Base-by-base conservation (phyloP, 1,139 yeast genomes). In the Diutina ranongensis region DNA sequence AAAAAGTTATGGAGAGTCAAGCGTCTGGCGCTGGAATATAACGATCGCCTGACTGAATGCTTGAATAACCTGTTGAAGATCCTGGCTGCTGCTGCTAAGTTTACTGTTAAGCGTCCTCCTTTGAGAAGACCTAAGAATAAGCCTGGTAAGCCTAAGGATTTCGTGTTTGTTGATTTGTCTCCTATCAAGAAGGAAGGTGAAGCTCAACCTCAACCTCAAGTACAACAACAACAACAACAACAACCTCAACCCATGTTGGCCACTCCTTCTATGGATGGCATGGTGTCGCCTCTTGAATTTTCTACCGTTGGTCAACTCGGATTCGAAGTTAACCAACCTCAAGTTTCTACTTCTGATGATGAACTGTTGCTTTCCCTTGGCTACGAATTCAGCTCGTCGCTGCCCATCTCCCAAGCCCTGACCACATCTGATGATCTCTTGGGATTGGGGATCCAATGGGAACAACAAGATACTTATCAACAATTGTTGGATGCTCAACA, bases 141-240 rank as follows among this genome's bases (percentile, higher is more conserved):
- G 54, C 77, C 77, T 5, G 78, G 78, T 8, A 65, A 62, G 62
- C 76, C 74, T 47, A 68, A 68, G 55, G 76, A 72, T 54, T 74
- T 72, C 52, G 78, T 74, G 18, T 74, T 74, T 55, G 78, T 74
- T 41, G 78, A 74, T 54, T 63, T 74, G 50, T 71, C 77, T 18
- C 80, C 80, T 20, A 68, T 68, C 40, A 72, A 72, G 59, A 25
- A 22, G 19, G 32, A 22, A 2, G 42, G 21, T 16, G 28, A 19
- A 19, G n/a, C 10, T n/a, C 15, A 9, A 9, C 35, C 10, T 5
- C 35, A 32, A 32, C 8, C 4, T n/a, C 31, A 27, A 27, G 31
- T 8, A 27, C 31, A 27, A 27, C n/a, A n/a, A n/a, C n/a, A n/a
- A n/a, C 28, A 25, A 25, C 28, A 25, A 10, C n/a, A 19, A 9